A percentile compares a stretch with the other conserved stretches of the same genome.
Conservation (phyloP, 352 stramenopile species). For the Globisporangium sylvaticum region DNA sequence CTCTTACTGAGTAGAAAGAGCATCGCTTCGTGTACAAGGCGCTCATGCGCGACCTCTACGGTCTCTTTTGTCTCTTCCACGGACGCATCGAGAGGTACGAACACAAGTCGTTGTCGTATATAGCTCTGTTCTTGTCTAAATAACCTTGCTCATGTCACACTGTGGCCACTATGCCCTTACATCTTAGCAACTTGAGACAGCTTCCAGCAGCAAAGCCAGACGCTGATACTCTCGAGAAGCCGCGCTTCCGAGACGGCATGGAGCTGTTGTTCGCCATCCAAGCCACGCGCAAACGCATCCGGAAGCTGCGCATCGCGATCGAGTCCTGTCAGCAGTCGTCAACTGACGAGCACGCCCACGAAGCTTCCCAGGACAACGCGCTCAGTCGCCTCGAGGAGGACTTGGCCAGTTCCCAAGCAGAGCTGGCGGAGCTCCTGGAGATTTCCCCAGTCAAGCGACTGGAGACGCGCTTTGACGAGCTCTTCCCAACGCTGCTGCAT, state of each 20-base stretch:
- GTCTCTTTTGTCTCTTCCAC: conserved; percentile 51
- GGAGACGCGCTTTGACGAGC: conserved; percentile 16
- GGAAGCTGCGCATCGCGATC: conserved; percentile 36
- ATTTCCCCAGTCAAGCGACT: conserved; percentile 30
- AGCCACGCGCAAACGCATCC: conserved; percentile 30
- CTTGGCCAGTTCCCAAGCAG: conserved; percentile 10
- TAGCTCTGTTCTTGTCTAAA: background rate
- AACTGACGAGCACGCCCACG: conserved; percentile 6
- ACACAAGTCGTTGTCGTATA: background rate
- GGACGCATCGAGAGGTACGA: conserved; percentile 39
- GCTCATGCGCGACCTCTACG: conserved; percentile 43
- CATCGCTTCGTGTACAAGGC: conserved; percentile 30
- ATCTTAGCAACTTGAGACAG: conserved; percentile 18
- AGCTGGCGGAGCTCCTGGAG: conserved; percentile 28
- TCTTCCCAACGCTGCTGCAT: conserved; percentile 46
- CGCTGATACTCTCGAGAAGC: background rate
- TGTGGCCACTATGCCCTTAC: background rate
- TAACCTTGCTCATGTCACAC: background rate
- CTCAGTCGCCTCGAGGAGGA: conserved; percentile 10
- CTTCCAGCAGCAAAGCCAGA: background rate
- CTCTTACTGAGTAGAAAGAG: conserved; percentile 24
- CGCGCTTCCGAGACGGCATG: conserved; percentile 38
- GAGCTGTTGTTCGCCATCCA: conserved; percentile 41
- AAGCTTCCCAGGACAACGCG: background rate
- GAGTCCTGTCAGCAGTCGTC: conserved; percentile 20